Percentiles rank a stretch among this genome's conserved stretches.
phyloP scores from a whole-genome alignment of 345 rosid genomes.

The Streptanthus diversifolius region DNA sequence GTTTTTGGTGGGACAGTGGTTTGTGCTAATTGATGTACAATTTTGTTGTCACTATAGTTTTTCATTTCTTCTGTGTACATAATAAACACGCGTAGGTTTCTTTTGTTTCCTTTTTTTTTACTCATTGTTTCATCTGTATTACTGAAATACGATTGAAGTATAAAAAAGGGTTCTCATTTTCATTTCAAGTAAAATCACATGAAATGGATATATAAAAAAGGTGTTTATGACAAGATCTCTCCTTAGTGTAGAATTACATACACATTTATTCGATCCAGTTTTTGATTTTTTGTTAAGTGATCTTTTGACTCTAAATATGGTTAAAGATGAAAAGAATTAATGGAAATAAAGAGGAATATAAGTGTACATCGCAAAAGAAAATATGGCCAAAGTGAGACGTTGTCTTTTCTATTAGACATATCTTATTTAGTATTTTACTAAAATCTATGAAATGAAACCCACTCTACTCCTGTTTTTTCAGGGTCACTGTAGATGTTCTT shows the following conservation, averaged over 20 bases:
- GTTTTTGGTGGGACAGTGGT: background rate
- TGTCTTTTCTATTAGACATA: too few relatives aligned
- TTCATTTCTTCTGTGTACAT: slow-evolving; percentile 7
- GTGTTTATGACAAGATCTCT: too few relatives aligned
- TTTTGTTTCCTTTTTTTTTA: background rate
- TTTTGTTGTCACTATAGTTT: background rate
- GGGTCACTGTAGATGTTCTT: slow-evolving; percentile 6
- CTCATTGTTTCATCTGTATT: slow-evolving; percentile 18
- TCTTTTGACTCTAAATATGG: too few relatives aligned
- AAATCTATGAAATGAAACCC: background rate
- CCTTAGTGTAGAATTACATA: too few relatives aligned
- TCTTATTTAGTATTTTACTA: too few relatives aligned
- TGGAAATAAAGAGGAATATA: too few relatives aligned
- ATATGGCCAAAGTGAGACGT: too few relatives aligned
- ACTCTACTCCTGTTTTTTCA: background rate
- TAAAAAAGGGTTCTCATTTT: background rate
- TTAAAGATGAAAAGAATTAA: too few relatives aligned
- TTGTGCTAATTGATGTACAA: background rate
- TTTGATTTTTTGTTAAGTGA: too few relatives aligned
- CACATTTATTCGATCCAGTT: too few relatives aligned
- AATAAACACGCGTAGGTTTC: background rate
- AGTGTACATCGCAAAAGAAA: too few relatives aligned
- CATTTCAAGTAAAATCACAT: background rate
- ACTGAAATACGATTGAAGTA: background rate
- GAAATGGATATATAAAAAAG: too few relatives aligned